Evolutionary conservation across 345 rosid species (phyloP).

Genomic region (Syzygium aromaticum): DNA sequence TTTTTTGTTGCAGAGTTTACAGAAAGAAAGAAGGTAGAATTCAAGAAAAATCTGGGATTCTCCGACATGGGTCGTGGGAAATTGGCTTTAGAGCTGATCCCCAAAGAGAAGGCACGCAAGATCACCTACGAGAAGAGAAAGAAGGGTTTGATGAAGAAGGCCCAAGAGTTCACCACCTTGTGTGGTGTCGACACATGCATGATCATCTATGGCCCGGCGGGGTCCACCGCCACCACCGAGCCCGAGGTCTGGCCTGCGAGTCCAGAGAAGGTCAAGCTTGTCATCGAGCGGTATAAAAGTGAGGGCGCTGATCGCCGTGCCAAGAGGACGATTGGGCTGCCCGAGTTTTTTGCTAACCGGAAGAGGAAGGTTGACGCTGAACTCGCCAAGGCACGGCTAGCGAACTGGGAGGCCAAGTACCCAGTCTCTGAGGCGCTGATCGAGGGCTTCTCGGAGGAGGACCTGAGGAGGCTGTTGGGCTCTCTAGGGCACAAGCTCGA

Average conservation of each 20-base stretch:
- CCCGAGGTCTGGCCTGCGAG: conserved; percentile 16
- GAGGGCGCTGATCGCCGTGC: not conserved
- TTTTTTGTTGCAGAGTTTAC: not conserved
- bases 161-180: conserved; percentile 15
- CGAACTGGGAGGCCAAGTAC: conserved; percentile 9
- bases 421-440: conserved; percentile 7
- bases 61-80: conserved; percentile 26
- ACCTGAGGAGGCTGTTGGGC: conserved; percentile 1
- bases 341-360: conserved; percentile 5
- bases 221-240: not conserved
- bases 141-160: conserved; percentile 26
- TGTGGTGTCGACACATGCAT: conserved; percentile 26
- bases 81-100: conserved; percentile 15
- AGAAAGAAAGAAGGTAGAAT: not conserved
- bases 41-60: not conserved
- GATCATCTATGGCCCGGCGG: conserved; percentile 8
- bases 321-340: conserved; percentile 7
- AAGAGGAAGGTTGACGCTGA: conserved; percentile 11
- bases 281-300: conserved; percentile 7
- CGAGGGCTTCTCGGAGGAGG: not conserved
- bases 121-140: conserved; percentile 18
- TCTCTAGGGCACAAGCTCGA: conserved; percentile 4
- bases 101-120: conserved; percentile 18
- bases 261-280: not conserved
- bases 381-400: conserved; percentile 5